A percentile compares a stretch with the other conserved stretches of the same genome.
These are phyloP conservation scores for Globisporangium cederbergense DNA, from an alignment of 352 stramenopile genomes.

Conservation along the genomic window DNA sequence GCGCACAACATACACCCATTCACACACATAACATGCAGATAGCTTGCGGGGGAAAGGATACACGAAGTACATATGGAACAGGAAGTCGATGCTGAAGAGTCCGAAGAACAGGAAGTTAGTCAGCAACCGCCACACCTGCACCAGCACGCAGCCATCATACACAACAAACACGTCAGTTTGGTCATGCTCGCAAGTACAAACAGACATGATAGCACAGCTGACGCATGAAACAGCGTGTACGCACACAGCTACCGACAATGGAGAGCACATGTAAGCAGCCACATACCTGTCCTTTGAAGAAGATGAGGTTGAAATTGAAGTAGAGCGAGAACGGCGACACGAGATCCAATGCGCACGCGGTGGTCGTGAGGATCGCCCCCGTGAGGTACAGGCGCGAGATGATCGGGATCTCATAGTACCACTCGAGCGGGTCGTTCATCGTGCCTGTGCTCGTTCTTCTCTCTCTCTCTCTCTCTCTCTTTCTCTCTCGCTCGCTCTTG, in stretches of 20 bases:
- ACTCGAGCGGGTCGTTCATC: constrained; percentile 89
- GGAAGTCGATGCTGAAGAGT: constrained; percentile 98
- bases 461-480: constrained; percentile 12
- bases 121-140: constrained; percentile 93
- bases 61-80: constrained; percentile 99
- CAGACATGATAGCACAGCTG: not conserved
- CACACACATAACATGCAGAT: constrained; percentile 1
- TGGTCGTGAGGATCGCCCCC: constrained; percentile 96
- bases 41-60: constrained; percentile 39
- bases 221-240: not conserved
- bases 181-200: not conserved
- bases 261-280: not conserved
- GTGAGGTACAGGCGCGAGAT: constrained; percentile 98
- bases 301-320: constrained; percentile 96
- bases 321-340: constrained; percentile 96
- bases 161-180: not conserved
- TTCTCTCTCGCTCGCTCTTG: constrained; percentile 8
- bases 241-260: not conserved
- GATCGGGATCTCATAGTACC: constrained; percentile 99
- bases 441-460: constrained; percentile 6
- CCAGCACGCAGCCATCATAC: constrained; percentile 4
- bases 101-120: constrained; percentile 99
- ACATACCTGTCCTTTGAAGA: constrained; percentile 94
- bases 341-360: constrained; percentile 94
- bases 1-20: constrained; percentile 3